Base-by-base conservation (phyloP, 2,329 filamentous ascomycete species). In the Pestalotiopsis sp. region DNA sequence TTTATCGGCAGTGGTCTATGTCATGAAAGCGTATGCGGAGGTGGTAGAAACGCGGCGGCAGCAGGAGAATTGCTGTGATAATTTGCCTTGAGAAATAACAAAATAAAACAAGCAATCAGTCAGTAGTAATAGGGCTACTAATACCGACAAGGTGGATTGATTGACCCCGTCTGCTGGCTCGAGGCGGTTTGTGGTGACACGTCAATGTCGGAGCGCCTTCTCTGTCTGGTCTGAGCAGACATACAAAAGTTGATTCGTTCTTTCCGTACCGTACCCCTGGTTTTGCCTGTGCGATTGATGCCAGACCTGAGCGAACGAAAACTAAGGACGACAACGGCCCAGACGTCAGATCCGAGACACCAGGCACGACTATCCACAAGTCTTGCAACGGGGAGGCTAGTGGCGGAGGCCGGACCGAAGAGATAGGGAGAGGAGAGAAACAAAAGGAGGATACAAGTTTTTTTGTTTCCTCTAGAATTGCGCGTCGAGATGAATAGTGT, bases 141-240 rank as follows among this genome's bases (percentile, higher is more conserved):
- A 36, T 9, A 36, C 31, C 31, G 31, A 36, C 31, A 6, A 36
- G 31, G 31, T 36, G 69, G 70, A 69, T 71, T 65, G 38, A 65
- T 59, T 61, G 71, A 69, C 71, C 72, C 69, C 71, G 71, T 72
- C 72, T 72, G 72, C 67, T 52, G 45, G 64, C 69, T 69, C 68
- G 68, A 69, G 67, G 70, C 71, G 66, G 68, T 70, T 72, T 72
- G 69, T 72, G 68, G 72, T 73, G 66, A 70, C 71, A 73, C 73
- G 69, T 72, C 68, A 72, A 72, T 57, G 45, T 52, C 20, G 45
- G 45, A 70, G 68, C 68, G 67, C 67, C 59, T 45, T 67, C 69
- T 71, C 31, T 36, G 31, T 52, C 17, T 20, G 20, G 45, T 52
- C 69, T 70, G 67, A 68, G 68, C 71, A 66, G 69, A 20, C 52